Conservation (phyloP, 2,329 filamentous ascomycete genomes). For the Sporothrix pseudoabietina region DNA sequence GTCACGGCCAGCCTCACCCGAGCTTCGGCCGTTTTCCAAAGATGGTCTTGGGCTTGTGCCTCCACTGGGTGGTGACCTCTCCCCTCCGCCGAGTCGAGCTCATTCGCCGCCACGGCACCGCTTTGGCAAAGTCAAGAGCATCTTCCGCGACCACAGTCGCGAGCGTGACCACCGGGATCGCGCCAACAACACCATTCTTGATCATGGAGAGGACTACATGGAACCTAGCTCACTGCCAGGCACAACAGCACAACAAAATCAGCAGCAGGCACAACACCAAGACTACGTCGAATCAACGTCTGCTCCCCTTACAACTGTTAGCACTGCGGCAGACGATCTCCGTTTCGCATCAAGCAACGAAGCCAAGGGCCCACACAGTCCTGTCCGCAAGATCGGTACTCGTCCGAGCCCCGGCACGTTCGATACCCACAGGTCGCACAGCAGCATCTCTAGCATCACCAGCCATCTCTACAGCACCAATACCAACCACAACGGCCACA, state of each 20-base stretch:
- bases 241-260: slow-evolving; percentile 30
- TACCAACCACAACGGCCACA: slow-evolving; percentile 54
- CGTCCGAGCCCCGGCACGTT: slow-evolving; percentile 43
- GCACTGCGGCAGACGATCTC: background rate
- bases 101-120: slow-evolving; percentile 65
- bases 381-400: slow-evolving; percentile 43
- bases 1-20: slow-evolving; percentile 56
- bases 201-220: background rate
- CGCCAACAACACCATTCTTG: background rate
- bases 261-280: background rate
- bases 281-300: slow-evolving; percentile 13
- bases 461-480: slow-evolving; percentile 54
- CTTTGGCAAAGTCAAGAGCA: slow-evolving; percentile 57
- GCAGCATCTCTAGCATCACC: slow-evolving; percentile 53
- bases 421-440: slow-evolving; percentile 53
- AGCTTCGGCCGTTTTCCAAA: slow-evolving; percentile 48
- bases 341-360: slow-evolving; percentile 36
- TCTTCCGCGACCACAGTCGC: slow-evolving; percentile 57
- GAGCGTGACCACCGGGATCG: slow-evolving; percentile 41
- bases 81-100: slow-evolving; percentile 63
- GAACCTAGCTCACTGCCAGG: background rate
- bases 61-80: slow-evolving; percentile 63
- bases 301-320: slow-evolving; percentile 16
- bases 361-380: slow-evolving; percentile 43
- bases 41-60: slow-evolving; percentile 55